Conservation (phyloP, 1,139 yeast species). For the Wickerhamiella pararugosa region DNA sequence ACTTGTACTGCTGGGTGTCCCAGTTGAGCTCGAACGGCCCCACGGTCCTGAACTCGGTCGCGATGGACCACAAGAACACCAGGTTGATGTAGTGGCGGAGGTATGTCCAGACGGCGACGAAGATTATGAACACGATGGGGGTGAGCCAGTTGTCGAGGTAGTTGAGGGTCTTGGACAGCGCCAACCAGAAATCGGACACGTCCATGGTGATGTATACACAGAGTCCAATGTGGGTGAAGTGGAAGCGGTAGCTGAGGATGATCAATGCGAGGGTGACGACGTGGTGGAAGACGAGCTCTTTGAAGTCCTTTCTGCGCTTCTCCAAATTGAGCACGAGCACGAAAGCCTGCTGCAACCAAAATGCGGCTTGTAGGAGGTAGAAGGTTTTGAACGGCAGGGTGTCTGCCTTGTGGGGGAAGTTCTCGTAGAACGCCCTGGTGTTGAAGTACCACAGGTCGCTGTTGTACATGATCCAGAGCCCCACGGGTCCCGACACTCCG, state of each 20-base stretch:
- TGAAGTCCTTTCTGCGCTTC: constrained; percentile 86
- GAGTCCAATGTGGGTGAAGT: constrained; percentile 91
- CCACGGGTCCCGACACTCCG: constrained; percentile 70
- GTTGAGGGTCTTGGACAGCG: constrained; percentile 69
- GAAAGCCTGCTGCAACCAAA: constrained; percentile 92
- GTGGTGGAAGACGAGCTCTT: constrained; percentile 86
- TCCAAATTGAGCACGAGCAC: constrained; percentile 73
- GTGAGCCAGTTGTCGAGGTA: constrained; percentile 57
- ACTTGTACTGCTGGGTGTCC: constrained; percentile 89
- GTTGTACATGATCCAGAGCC: constrained; percentile 72
- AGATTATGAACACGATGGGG: constrained; percentile 51
- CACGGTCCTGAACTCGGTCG: constrained; percentile 72
- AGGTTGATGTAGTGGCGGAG: constrained; percentile 76
- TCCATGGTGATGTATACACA: constrained; percentile 93
- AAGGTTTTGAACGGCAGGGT: constrained; percentile 58
- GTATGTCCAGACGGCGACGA: constrained; percentile 67
- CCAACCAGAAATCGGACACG: constrained; percentile 76
- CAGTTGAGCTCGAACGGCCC: constrained; percentile 74
- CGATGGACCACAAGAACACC: constrained; percentile 69
- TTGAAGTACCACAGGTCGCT: constrained; percentile 82
- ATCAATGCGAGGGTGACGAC: constrained; percentile 80
- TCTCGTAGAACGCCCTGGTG: constrained; percentile 62
- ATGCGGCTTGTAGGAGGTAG: constrained; percentile 86
- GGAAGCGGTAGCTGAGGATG: constrained; percentile 84
- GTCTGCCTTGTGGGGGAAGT: constrained; percentile 74